Percentiles rank a stretch among this genome's conserved stretches.
Conservation (phyloP, 108 stramenopile species). For the Skeletonema grethae region DNA sequence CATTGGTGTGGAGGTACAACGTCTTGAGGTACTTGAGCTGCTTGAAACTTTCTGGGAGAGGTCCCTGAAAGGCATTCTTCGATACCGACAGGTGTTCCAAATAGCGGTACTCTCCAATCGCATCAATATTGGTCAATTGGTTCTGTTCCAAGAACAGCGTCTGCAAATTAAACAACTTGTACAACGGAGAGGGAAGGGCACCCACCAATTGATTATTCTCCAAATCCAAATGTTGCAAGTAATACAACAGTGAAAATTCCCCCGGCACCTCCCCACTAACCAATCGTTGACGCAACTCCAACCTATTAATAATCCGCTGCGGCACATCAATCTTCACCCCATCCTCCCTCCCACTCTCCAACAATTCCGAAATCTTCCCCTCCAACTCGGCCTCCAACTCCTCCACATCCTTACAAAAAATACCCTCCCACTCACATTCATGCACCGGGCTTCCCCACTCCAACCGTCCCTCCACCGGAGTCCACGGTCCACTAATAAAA, state of each 20-base stretch:
- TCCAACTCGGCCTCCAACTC: conserved; percentile 30
- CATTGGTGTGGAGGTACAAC: conserved; percentile 46
- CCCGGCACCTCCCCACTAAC: conserved; percentile 39
- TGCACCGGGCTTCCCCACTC: conserved; percentile 49
- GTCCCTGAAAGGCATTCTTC: conserved; percentile 37
- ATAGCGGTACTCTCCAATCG: conserved; percentile 37
- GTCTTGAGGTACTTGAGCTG: conserved; percentile 45
- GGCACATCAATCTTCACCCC: conserved; percentile 48
- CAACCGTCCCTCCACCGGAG: conserved; percentile 37
- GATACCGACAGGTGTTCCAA: conserved; percentile 35
- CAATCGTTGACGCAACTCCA: conserved; percentile 37
- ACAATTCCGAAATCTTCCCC: conserved; percentile 32
- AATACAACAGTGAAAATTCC: conserved; percentile 43
- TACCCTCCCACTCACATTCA: conserved; percentile 51
- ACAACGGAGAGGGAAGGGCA: conserved; percentile 41
- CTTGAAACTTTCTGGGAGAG: conserved; percentile 27
- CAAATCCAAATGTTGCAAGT: conserved; percentile 49
- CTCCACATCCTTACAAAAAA: conserved; percentile 35
- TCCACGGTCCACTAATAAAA: conserved; percentile 43
- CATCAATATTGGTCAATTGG: conserved; percentile 44
- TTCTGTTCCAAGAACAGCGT: conserved; percentile 51
- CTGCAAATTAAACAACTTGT: conserved; percentile 55
- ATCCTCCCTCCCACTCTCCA: conserved; percentile 31
- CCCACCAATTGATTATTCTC: conserved; percentile 55
- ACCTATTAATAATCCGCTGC: conserved; percentile 24